Base-by-base conservation (phyloP, 495 filamentous ascomycete genomes). In the Diplogelasinospora grovesii region DNA sequence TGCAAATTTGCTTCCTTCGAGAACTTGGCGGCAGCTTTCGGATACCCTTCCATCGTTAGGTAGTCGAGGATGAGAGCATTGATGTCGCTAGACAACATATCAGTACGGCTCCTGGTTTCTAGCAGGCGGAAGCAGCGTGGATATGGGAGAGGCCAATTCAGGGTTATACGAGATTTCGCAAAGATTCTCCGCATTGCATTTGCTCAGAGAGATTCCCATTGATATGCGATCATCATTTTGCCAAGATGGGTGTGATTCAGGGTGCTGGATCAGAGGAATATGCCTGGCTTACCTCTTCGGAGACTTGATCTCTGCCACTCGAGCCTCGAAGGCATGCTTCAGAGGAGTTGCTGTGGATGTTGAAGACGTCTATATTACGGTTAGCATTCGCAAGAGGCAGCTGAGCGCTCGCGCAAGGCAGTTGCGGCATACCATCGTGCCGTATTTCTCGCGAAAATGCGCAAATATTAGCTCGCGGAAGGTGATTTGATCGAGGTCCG, bases 191-290 rank as follows among this genome's bases (percentile, higher is more conserved):
- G 80, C 92, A 97, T 67, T 59, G 50, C 69, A 60, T 72, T 84
- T 69, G n/a, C n/a, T 98, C 84, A 79, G 92, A 99, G 92, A 99
- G 92, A 99, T 99, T 99, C 93, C 92, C 92, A 97, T 90, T 90
- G 90, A 90, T n/a, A n/a, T 81, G 70, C 61, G 59, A 74, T 75
- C 92, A 96, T 96, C 88, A 92, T 90, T 35, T 61, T 48, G 63
- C 48, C 37, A 41, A 52, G 46, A 57, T 27, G 13, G 21, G 19
- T 16, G 14, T 25, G 23, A n/a, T n/a, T n/a, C n/a, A n/a, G n/a
- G n/a, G 36, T 37, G 60, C 50, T 50, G 45, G 22, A 27, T 29
- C 18, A 28, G 40, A 40, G 50, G 36, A 15, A 26, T 14, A 19
- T 18, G 23, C 39, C n/a, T 22, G 9, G 71, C 85, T 69, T 82